phyloP scores from a whole-genome alignment of 148 eudicot genomes.

The Rhododendron mucronatum region DNA sequence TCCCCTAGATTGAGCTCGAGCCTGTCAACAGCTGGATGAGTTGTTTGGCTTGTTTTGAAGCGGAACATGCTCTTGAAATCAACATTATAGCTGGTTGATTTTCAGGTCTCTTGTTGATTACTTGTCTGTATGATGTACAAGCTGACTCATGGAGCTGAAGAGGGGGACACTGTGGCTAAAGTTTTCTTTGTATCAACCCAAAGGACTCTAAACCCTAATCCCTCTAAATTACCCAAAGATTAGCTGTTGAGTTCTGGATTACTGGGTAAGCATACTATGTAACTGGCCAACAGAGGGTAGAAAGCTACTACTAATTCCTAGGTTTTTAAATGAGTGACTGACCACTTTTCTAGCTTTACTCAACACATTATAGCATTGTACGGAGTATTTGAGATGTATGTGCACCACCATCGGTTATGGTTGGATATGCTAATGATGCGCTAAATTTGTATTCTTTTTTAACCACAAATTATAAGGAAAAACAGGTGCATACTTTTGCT shows the following conservation, averaged over 20 bases:
- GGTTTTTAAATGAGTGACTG: background rate
- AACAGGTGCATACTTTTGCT: background rate
- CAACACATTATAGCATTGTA: background rate
- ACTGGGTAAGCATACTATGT: background rate
- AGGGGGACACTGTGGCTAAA: background rate
- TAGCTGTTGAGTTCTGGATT: background rate
- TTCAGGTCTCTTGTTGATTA: background rate
- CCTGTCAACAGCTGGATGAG: background rate
- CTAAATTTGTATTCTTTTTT: background rate
- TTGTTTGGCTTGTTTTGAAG: background rate
- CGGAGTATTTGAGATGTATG: background rate
- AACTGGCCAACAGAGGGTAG: background rate
- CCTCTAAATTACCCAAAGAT: background rate
- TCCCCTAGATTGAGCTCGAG: background rate
- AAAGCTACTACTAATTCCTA: background rate
- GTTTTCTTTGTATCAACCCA: background rate
- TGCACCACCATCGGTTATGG: background rate
- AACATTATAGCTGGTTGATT: background rate
- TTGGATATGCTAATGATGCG: background rate
- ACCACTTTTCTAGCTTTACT: background rate
- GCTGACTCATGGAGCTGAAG: background rate
- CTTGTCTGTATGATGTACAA: background rate
- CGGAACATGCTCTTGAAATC: slow-evolving; percentile 6
- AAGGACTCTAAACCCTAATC: background rate
- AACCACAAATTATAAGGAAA: background rate